Conservation (phyloP, 306 rosid species). For the Biancaea sappan region DNA sequence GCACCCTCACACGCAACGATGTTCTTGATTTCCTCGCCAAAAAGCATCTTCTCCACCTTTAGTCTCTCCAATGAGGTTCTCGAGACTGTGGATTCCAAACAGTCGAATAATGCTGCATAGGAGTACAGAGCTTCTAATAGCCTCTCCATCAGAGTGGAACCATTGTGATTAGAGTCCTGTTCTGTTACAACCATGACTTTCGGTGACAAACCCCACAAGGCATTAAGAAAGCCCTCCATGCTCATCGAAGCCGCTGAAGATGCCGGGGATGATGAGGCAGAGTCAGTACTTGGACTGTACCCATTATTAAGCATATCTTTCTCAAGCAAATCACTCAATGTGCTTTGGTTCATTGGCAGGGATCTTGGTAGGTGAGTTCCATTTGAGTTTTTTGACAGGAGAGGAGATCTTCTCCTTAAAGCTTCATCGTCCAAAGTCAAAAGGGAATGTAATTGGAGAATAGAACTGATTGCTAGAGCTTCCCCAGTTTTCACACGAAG, state of each 20-base stretch:
- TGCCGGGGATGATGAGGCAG: slow-evolving; percentile 61
- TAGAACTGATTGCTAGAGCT: slow-evolving; percentile 78
- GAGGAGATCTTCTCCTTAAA: slow-evolving; percentile 49
- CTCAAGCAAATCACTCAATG: slow-evolving; percentile 67
- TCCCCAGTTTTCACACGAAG: slow-evolving; percentile 90
- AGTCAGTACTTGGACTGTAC: slow-evolving; percentile 74
- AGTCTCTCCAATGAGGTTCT: slow-evolving; percentile 79
- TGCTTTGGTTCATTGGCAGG: slow-evolving; percentile 52
- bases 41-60: slow-evolving; percentile 86
- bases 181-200: slow-evolving; percentile 82
- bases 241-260: slow-evolving; percentile 46
- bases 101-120: slow-evolving; percentile 84
- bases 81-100: slow-evolving; percentile 79
- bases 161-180: slow-evolving; percentile 83
- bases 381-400: slow-evolving; percentile 41
- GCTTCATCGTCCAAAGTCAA: slow-evolving; percentile 69
- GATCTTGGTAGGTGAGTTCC: slow-evolving; percentile 55
- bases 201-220: slow-evolving; percentile 77
- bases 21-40: slow-evolving; percentile 87
- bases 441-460: slow-evolving; percentile 73
- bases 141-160: slow-evolving; percentile 83
- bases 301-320: slow-evolving; percentile 58
- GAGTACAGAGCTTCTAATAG: slow-evolving; percentile 74
- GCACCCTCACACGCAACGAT: slow-evolving; percentile 87
- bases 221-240: slow-evolving; percentile 67